Evolutionary conservation across 2,329 filamentous ascomycete genomes (phyloP).

Genomic region (Dryadomyces quercivorus): DNA sequence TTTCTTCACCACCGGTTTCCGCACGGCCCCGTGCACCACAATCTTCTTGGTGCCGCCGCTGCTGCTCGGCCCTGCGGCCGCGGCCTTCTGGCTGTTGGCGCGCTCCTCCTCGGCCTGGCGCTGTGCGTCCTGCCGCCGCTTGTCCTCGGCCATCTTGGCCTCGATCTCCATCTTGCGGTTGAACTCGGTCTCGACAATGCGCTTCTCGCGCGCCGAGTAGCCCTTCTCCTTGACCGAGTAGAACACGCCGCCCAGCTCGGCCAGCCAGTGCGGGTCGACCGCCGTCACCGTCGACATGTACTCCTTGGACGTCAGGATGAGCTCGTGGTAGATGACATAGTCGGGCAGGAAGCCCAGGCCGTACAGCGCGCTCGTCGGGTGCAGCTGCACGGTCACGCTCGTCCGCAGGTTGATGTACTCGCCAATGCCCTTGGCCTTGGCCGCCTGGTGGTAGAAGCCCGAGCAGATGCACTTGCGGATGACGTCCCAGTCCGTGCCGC

Average conservation of each 20-base stretch:
- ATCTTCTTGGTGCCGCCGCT: conserved; percentile 36
- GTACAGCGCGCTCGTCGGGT: conserved; percentile 88
- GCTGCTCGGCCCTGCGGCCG: conserved; percentile 23
- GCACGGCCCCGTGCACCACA: conserved; percentile 48
- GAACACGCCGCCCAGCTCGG: conserved; percentile 91
- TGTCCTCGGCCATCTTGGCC: conserved; percentile 80
- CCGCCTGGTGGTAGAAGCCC: conserved; percentile 96
- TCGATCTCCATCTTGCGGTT: conserved; percentile 91
- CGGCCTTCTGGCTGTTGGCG: conserved; percentile 31
- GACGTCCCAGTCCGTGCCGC: conserved; percentile 93
- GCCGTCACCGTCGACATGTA: conserved; percentile 97
- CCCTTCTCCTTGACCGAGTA: conserved; percentile 97
- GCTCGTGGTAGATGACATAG: conserved; percentile 95
- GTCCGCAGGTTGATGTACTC: conserved; percentile 97
- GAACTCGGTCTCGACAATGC: conserved; percentile 82
- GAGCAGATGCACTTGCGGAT: conserved; percentile 95
- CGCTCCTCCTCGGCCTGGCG: conserved; percentile 35
- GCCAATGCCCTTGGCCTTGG: conserved; percentile 88
- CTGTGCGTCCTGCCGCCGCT: conserved; percentile 51
- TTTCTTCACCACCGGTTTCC: conserved; percentile 46
- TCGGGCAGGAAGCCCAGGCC: conserved; percentile 88
- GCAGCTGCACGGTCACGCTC: conserved; percentile 84
- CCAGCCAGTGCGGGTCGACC: conserved; percentile 94
- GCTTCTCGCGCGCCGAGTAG: conserved; percentile 75
- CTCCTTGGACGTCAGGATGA: conserved; percentile 92